Percentiles rank a stretch among this genome's conserved stretches.
Evolutionary conservation across 1,284 basidiomycete genomes (phyloP).

Genomic region (Chalciporus sp.): DNA sequence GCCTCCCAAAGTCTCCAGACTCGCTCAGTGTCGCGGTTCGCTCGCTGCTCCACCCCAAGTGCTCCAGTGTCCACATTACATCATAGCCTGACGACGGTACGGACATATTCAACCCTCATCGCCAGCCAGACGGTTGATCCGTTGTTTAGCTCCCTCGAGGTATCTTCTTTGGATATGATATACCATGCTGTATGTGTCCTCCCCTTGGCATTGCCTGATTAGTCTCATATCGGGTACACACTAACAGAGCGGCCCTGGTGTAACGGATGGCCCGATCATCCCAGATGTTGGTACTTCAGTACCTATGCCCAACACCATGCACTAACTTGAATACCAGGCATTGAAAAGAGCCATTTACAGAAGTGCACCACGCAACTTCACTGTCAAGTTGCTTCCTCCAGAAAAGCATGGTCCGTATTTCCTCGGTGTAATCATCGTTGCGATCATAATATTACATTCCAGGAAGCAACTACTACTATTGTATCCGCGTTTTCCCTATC

Average conservation of each 20-base stretch:
- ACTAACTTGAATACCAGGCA: conserved; percentile 32
- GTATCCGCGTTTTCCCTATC: conserved; percentile 61
- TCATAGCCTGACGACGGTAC: conserved; percentile 3
- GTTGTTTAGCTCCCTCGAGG: neutral
- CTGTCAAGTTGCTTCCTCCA: conserved; percentile 56
- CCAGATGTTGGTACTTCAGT: conserved; percentile 27
- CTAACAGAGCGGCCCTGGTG: conserved; percentile 14
- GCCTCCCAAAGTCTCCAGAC: neutral
- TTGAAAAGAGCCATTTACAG: conserved; percentile 64
- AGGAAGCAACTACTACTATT: conserved; percentile 61
- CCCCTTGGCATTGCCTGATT: neutral
- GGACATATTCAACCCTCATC: neutral
- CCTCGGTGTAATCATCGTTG: neutral
- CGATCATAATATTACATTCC: neutral
- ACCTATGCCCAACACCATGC: neutral
- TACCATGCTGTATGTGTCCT: conserved; percentile 12
- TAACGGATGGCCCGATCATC: conserved; percentile 14
- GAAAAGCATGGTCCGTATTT: conserved; percentile 57
- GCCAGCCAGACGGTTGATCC: conserved; percentile 5
- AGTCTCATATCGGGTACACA: neutral
- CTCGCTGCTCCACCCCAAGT: neutral
- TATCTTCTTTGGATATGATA: conserved; percentile 1
- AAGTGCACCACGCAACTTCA: conserved; percentile 59
- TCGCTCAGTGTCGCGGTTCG: neutral
- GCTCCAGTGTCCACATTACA: neutral